Evolutionary conservation across 2,329 filamentous ascomycete genomes (phyloP), one percentile per base, ranked within the genome.

Genomic region (Myotisia sp.): DNA sequence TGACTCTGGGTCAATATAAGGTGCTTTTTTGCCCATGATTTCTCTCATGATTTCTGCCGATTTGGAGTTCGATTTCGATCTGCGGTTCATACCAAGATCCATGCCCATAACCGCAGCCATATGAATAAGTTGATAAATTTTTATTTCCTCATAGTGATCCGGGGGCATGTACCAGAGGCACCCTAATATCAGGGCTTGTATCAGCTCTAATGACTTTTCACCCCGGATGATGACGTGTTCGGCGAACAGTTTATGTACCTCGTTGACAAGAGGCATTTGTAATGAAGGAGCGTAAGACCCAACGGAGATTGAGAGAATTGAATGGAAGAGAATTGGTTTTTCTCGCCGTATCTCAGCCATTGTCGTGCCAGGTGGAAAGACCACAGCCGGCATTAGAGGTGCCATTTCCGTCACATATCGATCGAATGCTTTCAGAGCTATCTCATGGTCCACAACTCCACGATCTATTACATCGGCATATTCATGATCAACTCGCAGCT

Each of bases 161-260:
- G 84, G 84, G 10, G 83, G 82, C 53, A 75, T 76, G 53, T 92
- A 92, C 81, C 84, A 92, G 13, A 85, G 70, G n/a, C 77, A 74
- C 5, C 74, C 67, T 3, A 92, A 63, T 38, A 82, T 69, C 26
- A 92, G 60, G 2, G 81, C 72, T 57, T 93, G 85, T 6, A 92
- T 73, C 5, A 92, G 63, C 54, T 92, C 85, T 12, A 93, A 58
- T 22, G 72, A 82, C 62, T 92, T 92, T 46, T 84, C 76, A 8
- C 81, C 83, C 5, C 71, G 70, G 19, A 84, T 63, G 44, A 90
- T 70, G 26, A 87, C 68, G 43, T 74, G 74, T 28, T 90, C 77
- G 2, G 80, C 81, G 36, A 90, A 70, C 7, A 74, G 63, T 41
- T 75, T 72, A 60, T 84, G 79, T 36, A 84, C 59, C 46, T 90